A percentile compares a stretch with the other conserved stretches of the same genome.
Conservation (phyloP, 2,329 filamentous ascomycete species). For the Colletotrichum euphorbiae region DNA sequence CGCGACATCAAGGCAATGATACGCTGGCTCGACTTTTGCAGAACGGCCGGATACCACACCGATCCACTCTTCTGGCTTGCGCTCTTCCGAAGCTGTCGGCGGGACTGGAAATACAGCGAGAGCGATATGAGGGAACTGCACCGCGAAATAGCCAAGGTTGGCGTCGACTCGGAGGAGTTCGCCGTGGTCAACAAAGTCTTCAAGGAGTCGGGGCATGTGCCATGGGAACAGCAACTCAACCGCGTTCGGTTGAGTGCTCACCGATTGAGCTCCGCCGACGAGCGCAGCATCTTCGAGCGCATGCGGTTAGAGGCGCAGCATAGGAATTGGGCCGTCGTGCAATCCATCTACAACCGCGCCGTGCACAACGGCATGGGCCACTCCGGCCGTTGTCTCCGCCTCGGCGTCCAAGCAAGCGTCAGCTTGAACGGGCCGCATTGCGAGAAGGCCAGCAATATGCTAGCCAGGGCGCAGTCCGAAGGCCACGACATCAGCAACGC, state of each 20-base stretch:
- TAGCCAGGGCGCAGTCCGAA: slow-evolving; percentile 52
- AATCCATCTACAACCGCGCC: slow-evolving; percentile 54
- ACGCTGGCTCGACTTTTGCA: slow-evolving; percentile 56
- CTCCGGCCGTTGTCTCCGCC: slow-evolving; percentile 57
- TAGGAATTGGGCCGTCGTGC: slow-evolving; percentile 48
- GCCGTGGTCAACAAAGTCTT: slow-evolving; percentile 34
- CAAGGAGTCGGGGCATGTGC: background rate
- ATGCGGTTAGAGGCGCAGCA: slow-evolving; percentile 56
- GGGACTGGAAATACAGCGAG: slow-evolving; percentile 53
- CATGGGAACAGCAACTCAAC: slow-evolving; percentile 36
- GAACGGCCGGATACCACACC: slow-evolving; percentile 49
- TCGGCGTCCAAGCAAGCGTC: slow-evolving; percentile 60
- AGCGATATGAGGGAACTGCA: slow-evolving; percentile 50
- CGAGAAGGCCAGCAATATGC: slow-evolving; percentile 51
- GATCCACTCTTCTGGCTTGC: slow-evolving; percentile 54
- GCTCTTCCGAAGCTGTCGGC: slow-evolving; percentile 52
- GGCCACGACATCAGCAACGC: slow-evolving; percentile 57
- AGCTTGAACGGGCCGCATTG: slow-evolving; percentile 45
- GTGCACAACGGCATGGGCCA: slow-evolving; percentile 50
- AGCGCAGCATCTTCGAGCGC: slow-evolving; percentile 49
- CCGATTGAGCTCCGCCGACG: slow-evolving; percentile 44
- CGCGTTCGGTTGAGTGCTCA: slow-evolving; percentile 39
- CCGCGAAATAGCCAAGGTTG: slow-evolving; percentile 44
- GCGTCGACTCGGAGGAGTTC: slow-evolving; percentile 42
- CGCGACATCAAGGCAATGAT: slow-evolving; percentile 54